Evolutionary conservation across 2,329 filamentous ascomycete genomes (phyloP).

Genomic region (Mycosphaerelloides madeirae): DNA sequence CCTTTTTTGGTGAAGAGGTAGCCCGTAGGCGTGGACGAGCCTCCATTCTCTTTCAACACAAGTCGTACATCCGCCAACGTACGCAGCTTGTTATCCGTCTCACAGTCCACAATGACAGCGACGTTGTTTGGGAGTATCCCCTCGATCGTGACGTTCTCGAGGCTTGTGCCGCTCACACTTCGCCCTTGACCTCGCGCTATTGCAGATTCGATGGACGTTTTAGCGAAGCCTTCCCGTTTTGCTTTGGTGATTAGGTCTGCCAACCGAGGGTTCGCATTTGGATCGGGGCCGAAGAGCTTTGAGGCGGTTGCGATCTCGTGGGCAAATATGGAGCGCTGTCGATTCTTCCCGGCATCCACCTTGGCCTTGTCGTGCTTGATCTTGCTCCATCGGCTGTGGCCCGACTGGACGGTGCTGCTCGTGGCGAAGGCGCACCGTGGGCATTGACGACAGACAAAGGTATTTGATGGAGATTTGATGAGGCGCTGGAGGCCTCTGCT

Average conservation of each 20-base stretch:
- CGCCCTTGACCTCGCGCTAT: conserved; percentile 85
- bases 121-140: conserved; percentile 69
- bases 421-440: conserved; percentile 19
- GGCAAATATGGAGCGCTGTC: conserved; percentile 61
- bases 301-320: conserved; percentile 71
- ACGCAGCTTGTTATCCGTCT: conserved; percentile 75
- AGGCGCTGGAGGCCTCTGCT: conserved; percentile 25
- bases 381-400: conserved; percentile 92
- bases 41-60: conserved; percentile 67
- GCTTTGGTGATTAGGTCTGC: conserved; percentile 67
- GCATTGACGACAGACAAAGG: conserved; percentile 13
- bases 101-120: conserved; percentile 76
- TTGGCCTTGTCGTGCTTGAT: conserved; percentile 93
- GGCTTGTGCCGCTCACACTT: conserved; percentile 65
- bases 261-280: conserved; percentile 69
- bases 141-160: conserved; percentile 78
- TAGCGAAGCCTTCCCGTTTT: conserved; percentile 82
- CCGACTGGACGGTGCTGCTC: conserved; percentile 42
- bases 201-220: conserved; percentile 75
- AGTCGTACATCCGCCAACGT: conserved; percentile 68
- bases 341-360: conserved; percentile 74
- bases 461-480: neutral
- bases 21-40: conserved; percentile 64
- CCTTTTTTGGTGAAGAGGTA: conserved; percentile 85
- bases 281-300: conserved; percentile 72